Conservation (phyloP, 2,329 filamentous ascomycete species). For the Cytospora mali region DNA sequence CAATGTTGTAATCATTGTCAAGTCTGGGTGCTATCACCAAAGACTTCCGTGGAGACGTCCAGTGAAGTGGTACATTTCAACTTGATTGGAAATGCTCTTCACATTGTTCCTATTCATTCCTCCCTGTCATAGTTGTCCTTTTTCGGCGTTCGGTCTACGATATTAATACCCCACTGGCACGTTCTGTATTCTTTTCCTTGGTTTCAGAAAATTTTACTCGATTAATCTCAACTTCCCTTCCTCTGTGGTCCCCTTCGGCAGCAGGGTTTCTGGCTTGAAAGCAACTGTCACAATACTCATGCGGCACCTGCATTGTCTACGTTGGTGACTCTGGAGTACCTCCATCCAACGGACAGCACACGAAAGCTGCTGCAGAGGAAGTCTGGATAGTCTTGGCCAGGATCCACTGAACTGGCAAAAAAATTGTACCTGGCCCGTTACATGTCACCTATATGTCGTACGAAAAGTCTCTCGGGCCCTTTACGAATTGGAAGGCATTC, state of each 20-base stretch:
- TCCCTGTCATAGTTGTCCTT: slow-evolving; percentile 10
- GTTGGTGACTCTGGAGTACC: neutral
- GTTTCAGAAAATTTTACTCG: neutral
- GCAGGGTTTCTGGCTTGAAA: neutral
- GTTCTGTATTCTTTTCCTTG: neutral
- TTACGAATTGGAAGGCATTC: neutral
- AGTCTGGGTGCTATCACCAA: too few species aligned
- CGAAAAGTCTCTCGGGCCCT: neutral
- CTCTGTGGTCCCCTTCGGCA: neutral
- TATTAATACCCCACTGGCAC: slow-evolving; percentile 24
- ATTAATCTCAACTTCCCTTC: neutral
- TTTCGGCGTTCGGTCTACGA: slow-evolving; percentile 29
- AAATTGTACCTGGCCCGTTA: too few species aligned
- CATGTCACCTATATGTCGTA: neutral
- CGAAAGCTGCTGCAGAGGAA: neutral
- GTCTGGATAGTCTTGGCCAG: neutral
- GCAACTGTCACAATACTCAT: neutral
- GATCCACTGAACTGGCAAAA: slow-evolving; percentile 10
- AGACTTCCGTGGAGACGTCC: neutral
- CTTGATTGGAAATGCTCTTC: neutral
- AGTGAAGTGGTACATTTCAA: neutral
- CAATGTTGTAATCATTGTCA: neutral
- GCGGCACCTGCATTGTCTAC: neutral
- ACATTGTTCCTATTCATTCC: neutral
- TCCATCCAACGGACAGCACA: neutral